Evolutionary conservation across 2,329 filamentous ascomycete genomes (phyloP), one percentile per base, ranked within the genome.

Genomic region (Lachnellula hyalina): DNA sequence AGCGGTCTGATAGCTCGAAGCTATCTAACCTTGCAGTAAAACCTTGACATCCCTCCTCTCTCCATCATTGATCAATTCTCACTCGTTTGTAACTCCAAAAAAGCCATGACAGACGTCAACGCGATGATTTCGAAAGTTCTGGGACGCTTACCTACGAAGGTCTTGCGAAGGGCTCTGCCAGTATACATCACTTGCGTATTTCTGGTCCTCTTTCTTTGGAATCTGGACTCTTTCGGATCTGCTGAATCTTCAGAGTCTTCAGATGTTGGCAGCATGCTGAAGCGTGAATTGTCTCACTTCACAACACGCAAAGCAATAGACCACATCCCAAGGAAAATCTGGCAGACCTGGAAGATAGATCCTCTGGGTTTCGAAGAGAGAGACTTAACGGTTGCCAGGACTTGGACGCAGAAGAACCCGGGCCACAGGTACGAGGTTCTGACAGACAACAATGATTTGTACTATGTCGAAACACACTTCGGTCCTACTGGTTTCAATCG

Each of bases 341-440:
- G 86, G 86, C 86, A 90, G 70, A 86, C 83, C 0, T 90, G 86
- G 86, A 90, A 89, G 68, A 79, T 85, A 28, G 79, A 85, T 58
- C 83, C 86, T 2, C 73, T 88, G 35, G 74, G 75, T 2, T 88
- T 89, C 64, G 85, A 87, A 59, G 77, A 83, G 63, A 77, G 81
- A 51, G 84, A 89, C 63, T 73, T 80, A 34, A 71, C 76, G 23
- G 75, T 76, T 0, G 85, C 86, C 9, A 77, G 78, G 61, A 84
- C 84, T 1, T 90, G 86, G 86, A 75, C 80, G 0, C 70, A 72
- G 21, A 86, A 83, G 70, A 89, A 89, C 62, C 85, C 84, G 0
- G 75, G 75, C 3, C 82, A 84, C 67, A 74, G 85, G 59, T 70
- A 70, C 45, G 67, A 70, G 47, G 65, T 67, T 25, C 47, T 70